These are phyloP conservation scores for Pyricularia sp. DNA, from an alignment of 2,329 filamentous ascomycete species.

Conservation along the genomic window DNA sequence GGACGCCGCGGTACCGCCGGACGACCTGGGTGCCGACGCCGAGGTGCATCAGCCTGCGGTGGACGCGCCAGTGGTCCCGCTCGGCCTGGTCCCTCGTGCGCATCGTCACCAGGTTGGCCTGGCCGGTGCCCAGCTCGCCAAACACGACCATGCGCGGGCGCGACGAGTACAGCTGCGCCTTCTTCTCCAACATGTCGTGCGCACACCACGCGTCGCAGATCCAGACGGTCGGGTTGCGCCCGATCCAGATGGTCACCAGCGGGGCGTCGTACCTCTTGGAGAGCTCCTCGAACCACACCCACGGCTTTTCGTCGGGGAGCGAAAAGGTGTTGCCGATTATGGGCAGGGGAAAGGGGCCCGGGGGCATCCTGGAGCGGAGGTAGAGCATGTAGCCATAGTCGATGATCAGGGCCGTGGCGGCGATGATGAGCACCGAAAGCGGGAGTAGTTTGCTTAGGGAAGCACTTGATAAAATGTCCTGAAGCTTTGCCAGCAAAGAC, in stretches of 20 bases:
- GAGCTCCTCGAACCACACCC: conserved; percentile 46
- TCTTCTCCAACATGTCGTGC: conserved; percentile 45
- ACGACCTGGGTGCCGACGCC: conserved; percentile 46
- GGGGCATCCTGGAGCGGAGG: conserved; percentile 39
- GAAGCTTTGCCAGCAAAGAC: conserved; percentile 14
- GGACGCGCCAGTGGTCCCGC: conserved; percentile 32
- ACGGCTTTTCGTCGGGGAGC: conserved; percentile 44
- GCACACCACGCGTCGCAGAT: conserved; percentile 40
- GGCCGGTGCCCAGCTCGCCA: conserved; percentile 33
- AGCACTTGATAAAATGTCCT: conserved; percentile 13
- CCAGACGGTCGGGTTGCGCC: conserved; percentile 34
- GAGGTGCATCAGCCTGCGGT: conserved; percentile 41
- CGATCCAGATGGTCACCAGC: conserved; percentile 47
- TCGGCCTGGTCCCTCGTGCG: conserved; percentile 26
- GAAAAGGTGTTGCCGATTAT: conserved; percentile 47
- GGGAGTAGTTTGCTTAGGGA: conserved; percentile 10
- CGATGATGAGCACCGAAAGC: conserved; percentile 15
- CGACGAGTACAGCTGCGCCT: conserved; percentile 39
- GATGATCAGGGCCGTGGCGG: conserved; percentile 17
- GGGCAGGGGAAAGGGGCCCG: conserved; percentile 43
- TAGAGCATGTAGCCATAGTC: conserved; percentile 42
- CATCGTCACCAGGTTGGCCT: conserved; percentile 33
- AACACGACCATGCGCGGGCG: conserved; percentile 39
- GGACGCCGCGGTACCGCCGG: conserved; percentile 39
- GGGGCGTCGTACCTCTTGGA: conserved; percentile 38